A percentile compares a stretch with the other conserved stretches of the same genome.
phyloP scores from a whole-genome alignment of 441 rosid genomes.

The Gossypium aridum region DNA sequence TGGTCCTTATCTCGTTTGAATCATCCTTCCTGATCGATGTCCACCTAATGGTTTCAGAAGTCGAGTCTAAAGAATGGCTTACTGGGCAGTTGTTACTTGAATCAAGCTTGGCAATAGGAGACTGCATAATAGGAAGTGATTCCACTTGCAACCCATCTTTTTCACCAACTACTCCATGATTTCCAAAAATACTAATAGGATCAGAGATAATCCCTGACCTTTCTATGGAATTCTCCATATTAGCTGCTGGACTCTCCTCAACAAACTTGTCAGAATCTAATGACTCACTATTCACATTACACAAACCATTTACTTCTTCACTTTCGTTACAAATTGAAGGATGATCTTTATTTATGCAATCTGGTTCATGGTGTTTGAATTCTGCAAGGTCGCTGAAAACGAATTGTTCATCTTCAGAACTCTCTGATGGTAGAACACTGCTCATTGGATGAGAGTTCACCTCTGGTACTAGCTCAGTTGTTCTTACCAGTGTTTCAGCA shows the following conservation, averaged over 20 bases:
- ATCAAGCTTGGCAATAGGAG: conserved; percentile 24
- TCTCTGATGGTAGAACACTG: conserved; percentile 34
- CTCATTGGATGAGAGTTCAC: conserved; percentile 25
- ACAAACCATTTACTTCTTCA: conserved; percentile 18
- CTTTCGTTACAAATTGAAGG: conserved; percentile 15
- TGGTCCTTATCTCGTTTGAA: conserved; percentile 22
- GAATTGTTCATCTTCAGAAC: conserved; percentile 69
- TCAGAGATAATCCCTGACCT: conserved; percentile 29
- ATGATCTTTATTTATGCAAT: conserved; percentile 22
- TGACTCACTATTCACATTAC: conserved; percentile 18
- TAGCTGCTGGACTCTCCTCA: conserved; percentile 19
- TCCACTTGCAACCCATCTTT: conserved; percentile 35
- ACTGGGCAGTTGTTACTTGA: conserved; percentile 29
- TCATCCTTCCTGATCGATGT: conserved; percentile 27
- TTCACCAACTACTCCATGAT: conserved; percentile 20
- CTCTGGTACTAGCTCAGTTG: conserved; percentile 33
- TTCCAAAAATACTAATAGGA: conserved; percentile 45
- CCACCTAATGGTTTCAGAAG: conserved; percentile 33
- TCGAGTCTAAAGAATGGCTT: conserved; percentile 64
- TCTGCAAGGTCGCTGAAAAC: conserved; percentile 61
- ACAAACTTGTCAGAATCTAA: conserved; percentile 19
- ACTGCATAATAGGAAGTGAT: conserved; percentile 69
- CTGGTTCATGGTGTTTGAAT: conserved; percentile 24
- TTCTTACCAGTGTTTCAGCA: conserved; percentile 23
- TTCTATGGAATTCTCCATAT: conserved; percentile 22